Evolutionary conservation across 805 yeast species (phyloP).

Genomic region (Wickerhamomyces chambardii): DNA sequence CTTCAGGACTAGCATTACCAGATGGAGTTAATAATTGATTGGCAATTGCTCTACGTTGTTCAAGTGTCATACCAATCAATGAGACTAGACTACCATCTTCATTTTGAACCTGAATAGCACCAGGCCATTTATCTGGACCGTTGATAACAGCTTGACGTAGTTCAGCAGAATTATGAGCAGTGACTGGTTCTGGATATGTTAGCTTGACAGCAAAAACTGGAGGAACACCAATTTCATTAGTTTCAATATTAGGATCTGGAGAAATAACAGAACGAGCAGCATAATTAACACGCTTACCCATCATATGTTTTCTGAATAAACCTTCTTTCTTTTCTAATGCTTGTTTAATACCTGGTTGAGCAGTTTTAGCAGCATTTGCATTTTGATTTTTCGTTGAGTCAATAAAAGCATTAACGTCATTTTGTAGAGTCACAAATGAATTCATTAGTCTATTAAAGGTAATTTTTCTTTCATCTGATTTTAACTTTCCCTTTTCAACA

Average conservation of each 20-base stretch:
- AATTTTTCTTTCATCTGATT: conserved; percentile 64
- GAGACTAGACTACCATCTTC: conserved; percentile 87
- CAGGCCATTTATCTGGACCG: conserved; percentile 99
- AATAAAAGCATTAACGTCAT: conserved; percentile 88
- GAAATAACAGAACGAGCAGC: conserved; percentile 99
- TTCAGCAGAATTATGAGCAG: conserved; percentile 82
- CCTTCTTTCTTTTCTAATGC: conserved; percentile 98
- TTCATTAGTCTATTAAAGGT: conserved; percentile 89
- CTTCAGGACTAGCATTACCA: conserved; percentile 38
- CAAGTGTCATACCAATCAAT: conserved; percentile 80
- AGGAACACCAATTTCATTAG: conserved; percentile 97
- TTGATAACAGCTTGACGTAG: conserved; percentile 91
- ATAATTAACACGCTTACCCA: conserved; percentile 99
- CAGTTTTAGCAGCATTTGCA: conserved; percentile 47
- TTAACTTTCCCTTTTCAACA: conserved; percentile 46
- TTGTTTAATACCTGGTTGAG: conserved; percentile 95
- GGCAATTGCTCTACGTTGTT: conserved; percentile 92
- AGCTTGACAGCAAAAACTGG: conserved; percentile 95
- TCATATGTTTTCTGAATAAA: conserved; percentile 96
- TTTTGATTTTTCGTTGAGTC: conserved; percentile 88
- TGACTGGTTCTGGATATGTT: conserved; percentile 98
- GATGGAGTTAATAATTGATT: conserved; percentile 90
- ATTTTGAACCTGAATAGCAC: conserved; percentile 92
- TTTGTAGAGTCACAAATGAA: conserved; percentile 89
- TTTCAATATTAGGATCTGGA: conserved; percentile 97